Evolutionary conservation across 2,329 filamentous ascomycete genomes (phyloP), one percentile per base, ranked within the genome.

Genomic region (Mariannaea elegans): DNA sequence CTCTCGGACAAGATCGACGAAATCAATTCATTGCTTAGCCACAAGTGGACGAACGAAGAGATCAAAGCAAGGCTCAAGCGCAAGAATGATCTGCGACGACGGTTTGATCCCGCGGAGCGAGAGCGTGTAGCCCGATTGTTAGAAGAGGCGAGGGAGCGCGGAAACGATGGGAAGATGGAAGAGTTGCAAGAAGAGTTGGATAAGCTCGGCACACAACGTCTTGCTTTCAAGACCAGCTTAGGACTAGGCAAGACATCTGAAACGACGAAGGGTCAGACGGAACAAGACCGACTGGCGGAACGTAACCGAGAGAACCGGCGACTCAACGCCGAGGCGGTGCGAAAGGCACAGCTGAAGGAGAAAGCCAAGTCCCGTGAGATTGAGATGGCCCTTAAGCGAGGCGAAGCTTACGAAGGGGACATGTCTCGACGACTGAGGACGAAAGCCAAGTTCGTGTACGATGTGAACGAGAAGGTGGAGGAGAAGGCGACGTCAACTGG

Each of bases 261-360:
- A 60, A 73, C 76, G n/a, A 73, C 80, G 42, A 77, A 77, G 56
- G 76, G 82, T 68, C 80, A 83, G 8, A 81, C 84, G 31, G 90
- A 96, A 75, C 92, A 94, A 74, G 92, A 97, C 65, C 89, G 91
- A 24, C 84, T 98, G 21, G 91, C 92, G 0, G 86, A 90, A 71
- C 83, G 97, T 65, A 99, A 99, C 77, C 83, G 87, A 24, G 87
- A 91, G 72, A 97, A 97, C 76, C 89, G 94, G 62, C 88, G 89
- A 59, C 85, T 89, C 67, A 97, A 97, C 72, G 85, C 87, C n/a
- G 92, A 97, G 73, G 89, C 91, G 46, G 91, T 98, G n/a, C 92
- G 94, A 60, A 91, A 92, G 75, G 94, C 94, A 1, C 91, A 97
- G 73, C 82, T 97, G 56, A 90, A 90, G 67, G 95, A 99, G 78